Conservation (phyloP, 2,329 filamentous ascomycete genomes). For the Cladophialophora immunda region DNA sequence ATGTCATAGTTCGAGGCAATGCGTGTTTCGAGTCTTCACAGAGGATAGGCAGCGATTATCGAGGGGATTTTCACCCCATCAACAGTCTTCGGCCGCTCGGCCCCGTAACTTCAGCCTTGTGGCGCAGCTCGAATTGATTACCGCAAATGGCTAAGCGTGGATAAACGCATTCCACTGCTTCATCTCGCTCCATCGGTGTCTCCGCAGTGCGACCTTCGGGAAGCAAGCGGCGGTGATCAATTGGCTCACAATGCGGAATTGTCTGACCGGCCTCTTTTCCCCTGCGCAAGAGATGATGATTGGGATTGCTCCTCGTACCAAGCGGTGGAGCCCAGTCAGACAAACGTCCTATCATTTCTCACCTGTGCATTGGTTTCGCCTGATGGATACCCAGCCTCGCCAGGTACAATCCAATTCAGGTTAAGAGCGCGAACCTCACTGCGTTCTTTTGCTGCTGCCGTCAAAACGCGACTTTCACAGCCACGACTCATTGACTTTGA, state of each 20-base stretch:
- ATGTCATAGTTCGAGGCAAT: slow-evolving; percentile 2
- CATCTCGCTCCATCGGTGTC: slow-evolving; percentile 3
- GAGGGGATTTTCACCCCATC: neutral
- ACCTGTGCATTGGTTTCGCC: neutral
- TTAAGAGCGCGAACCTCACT: neutral
- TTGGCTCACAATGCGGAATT: neutral
- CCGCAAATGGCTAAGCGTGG: neutral
- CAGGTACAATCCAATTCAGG: neutral
- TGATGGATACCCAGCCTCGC: no score
- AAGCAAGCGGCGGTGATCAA: neutral
- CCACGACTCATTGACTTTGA: neutral
- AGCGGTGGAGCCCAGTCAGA: neutral
- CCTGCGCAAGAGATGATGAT: neutral
- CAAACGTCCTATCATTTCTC: neutral
- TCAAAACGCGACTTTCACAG: neutral
- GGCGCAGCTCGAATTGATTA: slow-evolving; percentile 14
- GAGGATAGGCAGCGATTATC: neutral
- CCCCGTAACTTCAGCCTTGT: slow-evolving; percentile 5
- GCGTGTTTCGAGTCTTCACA: neutral
- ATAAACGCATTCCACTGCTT: neutral
- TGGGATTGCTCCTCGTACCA: neutral
- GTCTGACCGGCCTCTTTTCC: neutral
- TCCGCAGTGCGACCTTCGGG: neutral
- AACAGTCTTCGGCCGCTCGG: neutral
- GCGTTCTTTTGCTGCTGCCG: neutral